These are phyloP conservation scores for Cudoniella acicularis DNA, from an alignment of 495 filamentous ascomycete species.

Conservation along the genomic window DNA sequence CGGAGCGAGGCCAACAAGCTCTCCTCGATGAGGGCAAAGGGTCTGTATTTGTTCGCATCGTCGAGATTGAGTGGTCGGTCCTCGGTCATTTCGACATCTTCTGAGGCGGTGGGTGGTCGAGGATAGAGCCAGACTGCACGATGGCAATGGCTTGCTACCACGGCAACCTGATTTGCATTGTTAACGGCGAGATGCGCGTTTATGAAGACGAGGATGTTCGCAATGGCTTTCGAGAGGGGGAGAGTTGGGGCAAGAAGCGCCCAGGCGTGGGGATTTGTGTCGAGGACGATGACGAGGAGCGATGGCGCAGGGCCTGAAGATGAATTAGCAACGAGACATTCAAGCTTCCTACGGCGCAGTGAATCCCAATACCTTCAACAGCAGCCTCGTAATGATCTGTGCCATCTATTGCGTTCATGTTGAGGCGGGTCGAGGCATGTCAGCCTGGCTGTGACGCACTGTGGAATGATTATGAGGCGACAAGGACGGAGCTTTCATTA, in stretches of 20 bases:
- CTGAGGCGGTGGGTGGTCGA: constrained; percentile 25
- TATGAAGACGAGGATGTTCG: constrained; percentile 92
- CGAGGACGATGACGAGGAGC: constrained; percentile 85
- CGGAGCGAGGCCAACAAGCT: constrained; percentile 69
- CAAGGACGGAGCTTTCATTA: neutral
- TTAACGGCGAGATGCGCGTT: constrained; percentile 93
- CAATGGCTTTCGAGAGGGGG: constrained; percentile 78
- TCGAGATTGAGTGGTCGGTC: constrained; percentile 22
- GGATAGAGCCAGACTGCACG: constrained; percentile 89
- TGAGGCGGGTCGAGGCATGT: constrained; percentile 29
- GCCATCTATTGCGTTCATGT: constrained; percentile 86
- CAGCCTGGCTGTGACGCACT: neutral
- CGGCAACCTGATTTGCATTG: constrained; percentile 85
- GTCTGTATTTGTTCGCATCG: constrained; percentile 88
- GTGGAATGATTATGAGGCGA: neutral
- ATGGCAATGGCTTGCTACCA: constrained; percentile 85
- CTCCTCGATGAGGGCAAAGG: constrained; percentile 80
- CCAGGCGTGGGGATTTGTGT: constrained; percentile 97
- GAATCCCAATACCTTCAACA: constrained; percentile 35
- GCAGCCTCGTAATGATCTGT: constrained; percentile 74
- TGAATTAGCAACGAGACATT: constrained; percentile 5
- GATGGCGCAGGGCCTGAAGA: constrained; percentile 68
- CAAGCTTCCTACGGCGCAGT: constrained; percentile 3
- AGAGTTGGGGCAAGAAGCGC: constrained; percentile 69
- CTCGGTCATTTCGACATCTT: constrained; percentile 46